Base-by-base conservation (phyloP, 2,329 filamentous ascomycete species). In the Aspergillus pseudoterreus region DNA sequence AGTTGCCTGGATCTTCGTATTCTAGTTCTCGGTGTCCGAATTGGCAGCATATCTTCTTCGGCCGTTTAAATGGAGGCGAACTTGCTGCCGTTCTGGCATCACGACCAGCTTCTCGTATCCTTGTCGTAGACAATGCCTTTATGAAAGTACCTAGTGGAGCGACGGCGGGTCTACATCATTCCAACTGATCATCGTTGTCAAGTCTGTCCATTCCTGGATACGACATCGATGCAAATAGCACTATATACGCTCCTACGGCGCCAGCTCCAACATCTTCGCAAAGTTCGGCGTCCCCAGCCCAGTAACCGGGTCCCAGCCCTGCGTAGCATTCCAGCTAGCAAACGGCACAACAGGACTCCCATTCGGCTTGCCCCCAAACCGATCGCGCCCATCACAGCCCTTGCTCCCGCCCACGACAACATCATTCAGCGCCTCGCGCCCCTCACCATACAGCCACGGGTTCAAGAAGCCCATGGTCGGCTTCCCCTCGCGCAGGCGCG, bases 381-480 rank as follows among this genome's bases (percentile, higher is more conserved):
- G 72, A 17, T 66, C 63, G 1, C 62, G 59, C 1, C 76, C 76
- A 30, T 70, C 71, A 57, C 78, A 80, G 9, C 78, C 78, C 0
- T 57, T 70, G 33, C 75, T 78, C 6, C 72, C 75, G 14, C 78
- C 78, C 10, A 65, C 52, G 3, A 71, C 71, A 47, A 80, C 77
- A 54, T 80, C 78, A 27, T 73, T 80, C 43, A 81, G 60, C 2
- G 70, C 75, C 8, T 64, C 56, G 51, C 64, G 61, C 3, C 69
- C 76, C 17, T 61, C 59, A 21, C 64, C 65, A 61, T 85, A 85
- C 5, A 85, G 62, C 78, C 80, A 83, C 0, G 82, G 82, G 59
- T 85, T 85, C 43, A 85, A 54, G 69, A 82, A 85, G 0, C 82
- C 82, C 41, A 85, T 67, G 0, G 74, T 65, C 0, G 75, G 62